Evolutionary conservation across 2,329 filamentous ascomycete genomes (phyloP).

Genomic region (Colletotrichum viniferum): DNA sequence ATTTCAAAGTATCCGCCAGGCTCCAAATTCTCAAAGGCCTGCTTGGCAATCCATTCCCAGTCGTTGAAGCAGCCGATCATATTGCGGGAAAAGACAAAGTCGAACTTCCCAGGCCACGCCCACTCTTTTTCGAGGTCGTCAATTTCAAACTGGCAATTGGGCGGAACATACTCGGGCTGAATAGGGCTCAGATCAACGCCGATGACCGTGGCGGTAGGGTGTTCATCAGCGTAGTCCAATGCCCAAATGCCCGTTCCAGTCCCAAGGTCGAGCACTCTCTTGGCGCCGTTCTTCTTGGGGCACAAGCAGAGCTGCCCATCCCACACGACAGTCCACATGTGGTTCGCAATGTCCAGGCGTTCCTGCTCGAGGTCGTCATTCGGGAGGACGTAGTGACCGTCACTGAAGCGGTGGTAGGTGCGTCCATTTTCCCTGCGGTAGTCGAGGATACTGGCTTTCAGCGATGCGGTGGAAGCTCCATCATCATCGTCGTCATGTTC

Average conservation of each 20-base stretch:
- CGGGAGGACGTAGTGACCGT: conserved; percentile 29
- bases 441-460: conserved; percentile 13
- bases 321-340: conserved; percentile 35
- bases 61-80: conserved; percentile 32
- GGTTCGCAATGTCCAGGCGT: conserved; percentile 38
- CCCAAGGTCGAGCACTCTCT: conserved; percentile 23
- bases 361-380: conserved; percentile 27
- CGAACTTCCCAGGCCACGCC: conserved; percentile 28
- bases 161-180: conserved; percentile 34
- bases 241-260: conserved; percentile 20
- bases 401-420: conserved; percentile 24
- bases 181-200: conserved; percentile 39
- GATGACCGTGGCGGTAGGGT: conserved; percentile 13
- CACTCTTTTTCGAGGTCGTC: conserved; percentile 34
- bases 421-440: conserved; percentile 20
- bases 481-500: background rate
- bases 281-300: conserved; percentile 27
- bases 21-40: conserved; percentile 14
- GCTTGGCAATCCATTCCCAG: conserved; percentile 23
- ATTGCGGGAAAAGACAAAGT: conserved; percentile 39
- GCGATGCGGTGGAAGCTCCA: background rate
- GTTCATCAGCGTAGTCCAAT: conserved; percentile 9
- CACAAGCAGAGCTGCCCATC: conserved; percentile 31
- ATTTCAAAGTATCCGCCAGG: conserved; percentile 15
- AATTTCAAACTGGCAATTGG: conserved; percentile 33